Base-by-base conservation (phyloP, 768 basidiomycete species). In the Strobilomyces dryophilus region DNA sequence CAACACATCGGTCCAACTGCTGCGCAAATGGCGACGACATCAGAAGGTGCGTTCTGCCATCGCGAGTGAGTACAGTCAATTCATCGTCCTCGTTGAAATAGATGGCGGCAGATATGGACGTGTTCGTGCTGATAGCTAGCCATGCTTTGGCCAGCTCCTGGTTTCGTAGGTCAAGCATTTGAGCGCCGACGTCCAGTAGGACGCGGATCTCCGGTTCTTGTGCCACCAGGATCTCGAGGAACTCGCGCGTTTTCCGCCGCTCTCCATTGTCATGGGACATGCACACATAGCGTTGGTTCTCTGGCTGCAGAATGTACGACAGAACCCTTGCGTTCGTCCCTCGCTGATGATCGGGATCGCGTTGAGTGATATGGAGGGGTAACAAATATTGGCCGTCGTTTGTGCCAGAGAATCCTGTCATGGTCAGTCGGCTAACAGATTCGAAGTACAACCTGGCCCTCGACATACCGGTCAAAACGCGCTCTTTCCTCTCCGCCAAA, bases 101-200 rank as follows among this genome's bases (percentile, higher is more conserved):
- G 14, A 36, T 36, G 15, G 35, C 35, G 15, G 35, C 35, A 5
- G 35, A 36, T 15, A 8, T 15, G 17, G 35, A 36, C 7, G 15
- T 15, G 17, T 36, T 36, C 15, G 14, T 8, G 7, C 15, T 5
- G 35, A 36, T 15, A 7, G 14, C 3, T 36, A 36, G 15, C 35
- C 35, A 36, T 17, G 2, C 35, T 17, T 36, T 8, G 1, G 35
- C 35, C 15, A 36, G 35, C 35, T 36, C 7, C 1, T 17, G 15
- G 7, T 36, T 36, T 8, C 4, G 15, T 0, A 45, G 31, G 12
- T 45, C 45, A 1, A 45, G 18, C 45, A 82, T 77, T 55, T 82
- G 80, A 0, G 80, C 80, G 5, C 80, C 81, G 12, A 82, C 79
- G 80, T 67, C 26, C 6, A 29, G 29, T 9, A 29, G 29, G 9